Evolutionary conservation across 768 basidiomycete genomes (phyloP), one percentile per base, ranked within the genome.

Genomic region (Wakefieldia striispora): DNA sequence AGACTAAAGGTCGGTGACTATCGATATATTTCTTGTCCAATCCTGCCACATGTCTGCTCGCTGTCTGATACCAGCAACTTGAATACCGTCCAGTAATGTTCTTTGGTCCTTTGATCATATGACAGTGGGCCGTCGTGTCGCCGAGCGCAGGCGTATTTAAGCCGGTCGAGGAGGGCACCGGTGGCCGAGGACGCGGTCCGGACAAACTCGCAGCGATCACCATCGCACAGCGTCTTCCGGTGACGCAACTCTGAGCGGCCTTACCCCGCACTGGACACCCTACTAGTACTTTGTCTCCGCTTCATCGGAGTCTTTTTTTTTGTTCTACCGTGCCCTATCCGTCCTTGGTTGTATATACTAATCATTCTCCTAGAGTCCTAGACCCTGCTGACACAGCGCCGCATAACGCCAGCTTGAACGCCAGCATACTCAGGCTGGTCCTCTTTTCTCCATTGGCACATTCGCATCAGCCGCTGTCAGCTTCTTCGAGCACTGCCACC

Each of bases 221-320:
- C 63, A 54, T 52, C 63, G 67, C 55, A 57, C 61, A 40, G 65
- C 59, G 54, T 78, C 76, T 37, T 80, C 76, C 4, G 73, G 65
- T 58, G 79, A 80, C 60, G 74, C 75, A 21, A 76, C 77, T 1
- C 77, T 77, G 20, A 37, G 60, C 71, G 26, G 71, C 42, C 38
- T 40, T 58, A 38, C 54, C 56, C 48, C 55, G 20, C 48, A 31
- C 50, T 41, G 60, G 50, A 29, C 55, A 52, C 51, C 43, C 49
- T 17, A 61, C 58, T 58, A n/a, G n/a, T n/a, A n/a, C 54, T 59
- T 54, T 62, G 41, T 41, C 45, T 2, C 29, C 4, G 33, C 51
- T 54, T 24, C 51, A 26, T 42, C 49, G n/a, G n/a, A n/a, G n/a
- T n/a, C n/a, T n/a, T n/a, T n/a, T n/a, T n/a, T n/a, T 38, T 42